phyloP scores from a whole-genome alignment of 116 monocot species.

The Phalaenopsis hybrid region DNA sequence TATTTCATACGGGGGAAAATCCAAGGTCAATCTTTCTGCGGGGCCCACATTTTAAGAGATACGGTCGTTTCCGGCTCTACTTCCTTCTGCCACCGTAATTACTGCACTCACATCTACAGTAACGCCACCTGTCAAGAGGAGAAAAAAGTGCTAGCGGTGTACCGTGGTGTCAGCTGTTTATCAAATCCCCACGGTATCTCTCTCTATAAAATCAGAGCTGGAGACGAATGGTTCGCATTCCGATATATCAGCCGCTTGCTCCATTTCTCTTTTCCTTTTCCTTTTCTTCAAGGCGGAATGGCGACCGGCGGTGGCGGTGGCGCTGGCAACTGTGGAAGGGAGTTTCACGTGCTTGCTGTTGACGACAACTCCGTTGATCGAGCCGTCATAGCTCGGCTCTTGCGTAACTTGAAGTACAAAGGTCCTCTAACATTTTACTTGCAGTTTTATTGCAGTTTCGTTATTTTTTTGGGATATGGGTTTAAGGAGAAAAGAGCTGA shows the following conservation, averaged over 20 bases:
- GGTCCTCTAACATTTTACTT: constrained; percentile 21
- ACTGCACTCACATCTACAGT: no score
- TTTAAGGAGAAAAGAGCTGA: no score
- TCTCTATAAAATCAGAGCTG: background rate
- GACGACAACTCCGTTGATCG: constrained; percentile 85
- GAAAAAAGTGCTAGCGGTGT: no score
- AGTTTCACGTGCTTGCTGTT: constrained; percentile 68
- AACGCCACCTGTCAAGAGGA: no score
- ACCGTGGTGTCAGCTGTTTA: no score
- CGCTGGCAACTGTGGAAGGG: background rate
- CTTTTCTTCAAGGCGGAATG: background rate
- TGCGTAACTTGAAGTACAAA: constrained; percentile 44
- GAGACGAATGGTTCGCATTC: background rate
- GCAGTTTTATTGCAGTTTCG: no score
- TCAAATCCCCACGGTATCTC: background rate
- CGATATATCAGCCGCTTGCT: background rate
- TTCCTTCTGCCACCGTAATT: no score
- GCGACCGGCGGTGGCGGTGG: background rate
- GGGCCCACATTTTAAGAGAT: no score
- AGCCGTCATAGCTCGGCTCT: constrained; percentile 44
- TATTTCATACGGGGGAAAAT: no score
- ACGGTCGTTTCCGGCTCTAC: no score
- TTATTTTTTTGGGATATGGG: no score
- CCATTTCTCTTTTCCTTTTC: background rate
- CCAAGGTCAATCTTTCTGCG: no score